Evolutionary conservation across 2,329 filamentous ascomycete genomes (phyloP).

Genomic region (Epichloe uncinata): DNA sequence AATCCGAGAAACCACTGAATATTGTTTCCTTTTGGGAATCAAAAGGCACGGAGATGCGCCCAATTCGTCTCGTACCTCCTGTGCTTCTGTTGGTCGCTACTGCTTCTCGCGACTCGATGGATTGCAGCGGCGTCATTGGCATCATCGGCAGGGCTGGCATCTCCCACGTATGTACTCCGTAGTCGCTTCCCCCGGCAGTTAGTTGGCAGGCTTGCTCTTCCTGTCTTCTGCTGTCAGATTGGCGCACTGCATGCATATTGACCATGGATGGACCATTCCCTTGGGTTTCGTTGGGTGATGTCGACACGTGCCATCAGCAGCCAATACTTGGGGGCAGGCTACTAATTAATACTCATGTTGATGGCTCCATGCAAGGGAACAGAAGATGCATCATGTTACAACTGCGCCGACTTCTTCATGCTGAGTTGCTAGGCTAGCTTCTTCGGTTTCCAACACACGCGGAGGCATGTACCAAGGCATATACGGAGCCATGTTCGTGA

Average conservation of each 20-base stretch:
- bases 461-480: no score
- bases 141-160: background rate
- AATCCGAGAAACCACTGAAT: no score
- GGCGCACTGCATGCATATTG: background rate
- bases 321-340: background rate
- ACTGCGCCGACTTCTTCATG: background rate
- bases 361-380: no score
- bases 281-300: background rate
- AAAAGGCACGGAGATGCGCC: no score
- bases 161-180: background rate
- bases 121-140: no score
- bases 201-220: background rate
- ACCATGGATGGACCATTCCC: background rate
- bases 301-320: background rate
- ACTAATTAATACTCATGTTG: no score
- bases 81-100: no score
- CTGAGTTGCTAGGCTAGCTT: background rate
- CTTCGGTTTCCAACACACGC: background rate
- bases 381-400: background rate
- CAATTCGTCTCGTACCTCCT: no score
- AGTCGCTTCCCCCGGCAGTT: background rate
- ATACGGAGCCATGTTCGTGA: no score
- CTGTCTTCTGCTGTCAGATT: background rate
- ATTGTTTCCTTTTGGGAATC: no score
- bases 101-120: no score